These are phyloP conservation scores for Neofusicoccum parvum DNA, from an alignment of 2,329 filamentous ascomycete species.

Conservation along the genomic window DNA sequence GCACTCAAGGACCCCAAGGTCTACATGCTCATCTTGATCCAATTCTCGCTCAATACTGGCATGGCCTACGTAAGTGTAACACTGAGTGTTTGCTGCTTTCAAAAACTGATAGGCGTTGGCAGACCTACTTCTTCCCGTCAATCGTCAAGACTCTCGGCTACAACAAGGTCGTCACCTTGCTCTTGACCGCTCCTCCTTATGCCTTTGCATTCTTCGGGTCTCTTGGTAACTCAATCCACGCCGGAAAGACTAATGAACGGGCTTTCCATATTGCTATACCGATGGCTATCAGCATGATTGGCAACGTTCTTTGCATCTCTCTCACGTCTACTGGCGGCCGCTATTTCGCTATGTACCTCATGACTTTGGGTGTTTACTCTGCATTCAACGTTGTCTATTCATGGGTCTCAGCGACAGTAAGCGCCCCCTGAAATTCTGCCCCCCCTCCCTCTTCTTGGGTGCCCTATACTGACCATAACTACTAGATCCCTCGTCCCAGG, in stretches of 20 bases:
- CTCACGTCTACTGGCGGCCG: slow-evolving; percentile 50
- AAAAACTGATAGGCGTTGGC: slow-evolving; percentile 52
- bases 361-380: slow-evolving; percentile 27
- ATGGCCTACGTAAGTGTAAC: slow-evolving; percentile 56
- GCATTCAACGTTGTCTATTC: slow-evolving; percentile 43
- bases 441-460: neutral
- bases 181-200: slow-evolving; percentile 55
- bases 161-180: slow-evolving; percentile 25
- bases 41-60: slow-evolving; percentile 36
- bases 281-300: slow-evolving; percentile 53
- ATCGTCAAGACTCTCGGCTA: slow-evolving; percentile 42
- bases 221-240: slow-evolving; percentile 44
- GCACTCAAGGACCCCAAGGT: slow-evolving; percentile 64
- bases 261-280: slow-evolving; percentile 49
- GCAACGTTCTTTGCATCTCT: slow-evolving; percentile 59
- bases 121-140: slow-evolving; percentile 62
- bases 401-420: slow-evolving; percentile 32
- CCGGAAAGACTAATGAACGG: slow-evolving; percentile 45
- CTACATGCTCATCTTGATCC: slow-evolving; percentile 64
- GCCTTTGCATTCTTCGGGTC: slow-evolving; percentile 60
- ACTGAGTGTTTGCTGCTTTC: neutral
- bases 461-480: slow-evolving; percentile 22
- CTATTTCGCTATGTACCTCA: slow-evolving; percentile 27
- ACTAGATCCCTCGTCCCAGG: slow-evolving; percentile 36
- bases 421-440: neutral